phyloP scores from a whole-genome alignment of 176 grass and related monocot genomes.

The Metroxylon sagu region DNA sequence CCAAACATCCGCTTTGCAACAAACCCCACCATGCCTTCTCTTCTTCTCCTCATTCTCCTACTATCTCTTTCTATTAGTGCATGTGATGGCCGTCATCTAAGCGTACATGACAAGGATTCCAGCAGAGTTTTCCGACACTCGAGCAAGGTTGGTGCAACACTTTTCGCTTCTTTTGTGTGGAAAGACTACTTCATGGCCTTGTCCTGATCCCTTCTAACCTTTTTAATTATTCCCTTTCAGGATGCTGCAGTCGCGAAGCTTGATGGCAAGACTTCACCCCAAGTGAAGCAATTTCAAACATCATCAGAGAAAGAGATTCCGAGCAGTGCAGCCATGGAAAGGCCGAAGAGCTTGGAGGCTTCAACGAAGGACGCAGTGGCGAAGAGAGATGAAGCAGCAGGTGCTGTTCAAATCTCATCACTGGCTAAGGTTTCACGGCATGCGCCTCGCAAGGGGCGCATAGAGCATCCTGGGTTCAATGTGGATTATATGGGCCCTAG shows the following conservation, averaged over 20 bases:
- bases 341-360: constrained; percentile 1
- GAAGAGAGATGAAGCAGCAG: constrained; percentile 18
- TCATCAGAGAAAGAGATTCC: background rate
- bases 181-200: background rate
- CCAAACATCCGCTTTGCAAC: no score
- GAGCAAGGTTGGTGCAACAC: constrained; percentile 25
- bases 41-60: constrained; percentile 16
- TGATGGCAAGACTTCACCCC: background rate
- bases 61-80: background rate
- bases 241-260: constrained; percentile 1
- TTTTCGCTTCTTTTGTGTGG: background rate
- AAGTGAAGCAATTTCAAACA: no score
- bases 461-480: constrained; percentile 46
- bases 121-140: constrained; percentile 16
- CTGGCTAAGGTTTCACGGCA: constrained; percentile 26
- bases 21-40: constrained; percentile 26
- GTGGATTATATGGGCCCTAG: constrained; percentile 65
- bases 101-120: constrained; percentile 15
- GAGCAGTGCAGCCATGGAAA: background rate
- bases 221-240: constrained; percentile 14
- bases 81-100: constrained; percentile 7
- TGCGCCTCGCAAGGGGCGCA: constrained; percentile 8
- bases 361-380: background rate
- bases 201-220: background rate
- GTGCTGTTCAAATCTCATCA: constrained; percentile 25